phyloP scores from a whole-genome alignment of 2,329 filamentous ascomycete species.

The Aspergillus tubingensis region DNA sequence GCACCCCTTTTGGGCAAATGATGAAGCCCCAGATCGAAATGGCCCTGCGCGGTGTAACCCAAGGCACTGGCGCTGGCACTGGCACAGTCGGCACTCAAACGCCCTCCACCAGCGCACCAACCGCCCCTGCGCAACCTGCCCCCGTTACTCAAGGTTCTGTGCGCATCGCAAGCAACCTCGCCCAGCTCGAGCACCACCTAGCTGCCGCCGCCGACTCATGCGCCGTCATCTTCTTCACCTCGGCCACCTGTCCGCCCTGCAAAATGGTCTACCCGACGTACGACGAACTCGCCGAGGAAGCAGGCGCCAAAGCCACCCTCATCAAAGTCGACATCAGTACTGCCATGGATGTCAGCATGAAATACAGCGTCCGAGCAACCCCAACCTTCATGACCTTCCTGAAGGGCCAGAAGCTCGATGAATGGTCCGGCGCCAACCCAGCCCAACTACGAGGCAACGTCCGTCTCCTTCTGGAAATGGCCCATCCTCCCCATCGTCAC shows the following conservation, averaged over 20 bases:
- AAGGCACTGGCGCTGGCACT: constrained; percentile 51
- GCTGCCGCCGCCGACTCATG: constrained; percentile 64
- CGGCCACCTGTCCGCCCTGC: constrained; percentile 81
- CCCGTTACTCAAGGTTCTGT: constrained; percentile 51
- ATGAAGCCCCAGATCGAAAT: constrained; percentile 73
- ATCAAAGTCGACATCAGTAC: constrained; percentile 80
- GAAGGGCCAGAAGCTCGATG: constrained; percentile 71
- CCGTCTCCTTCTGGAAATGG: constrained; percentile 72
- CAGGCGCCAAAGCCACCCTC: constrained; percentile 66
- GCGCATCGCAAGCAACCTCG: constrained; percentile 60
- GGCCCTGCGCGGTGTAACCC: constrained; percentile 64
- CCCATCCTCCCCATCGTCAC: constrained; percentile 75
- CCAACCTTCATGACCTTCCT: constrained; percentile 89
- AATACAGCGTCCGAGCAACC: constrained; percentile 72
- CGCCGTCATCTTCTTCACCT: constrained; percentile 90
- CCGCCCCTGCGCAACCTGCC: constrained; percentile 9
- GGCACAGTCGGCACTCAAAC: constrained; percentile 30
- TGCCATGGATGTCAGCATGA: constrained; percentile 63
- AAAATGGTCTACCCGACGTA: constrained; percentile 79
- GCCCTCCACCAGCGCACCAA: constrained; percentile 18
- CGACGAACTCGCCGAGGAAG: constrained; percentile 74
- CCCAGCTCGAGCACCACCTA: constrained; percentile 64
- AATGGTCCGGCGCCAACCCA: constrained; percentile 78
- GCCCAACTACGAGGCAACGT: constrained; percentile 70
- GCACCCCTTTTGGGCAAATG: constrained; percentile 86